These are phyloP conservation scores for Didymella keratinophila DNA, from an alignment of 2,329 filamentous ascomycete species.

Conservation along the genomic window DNA sequence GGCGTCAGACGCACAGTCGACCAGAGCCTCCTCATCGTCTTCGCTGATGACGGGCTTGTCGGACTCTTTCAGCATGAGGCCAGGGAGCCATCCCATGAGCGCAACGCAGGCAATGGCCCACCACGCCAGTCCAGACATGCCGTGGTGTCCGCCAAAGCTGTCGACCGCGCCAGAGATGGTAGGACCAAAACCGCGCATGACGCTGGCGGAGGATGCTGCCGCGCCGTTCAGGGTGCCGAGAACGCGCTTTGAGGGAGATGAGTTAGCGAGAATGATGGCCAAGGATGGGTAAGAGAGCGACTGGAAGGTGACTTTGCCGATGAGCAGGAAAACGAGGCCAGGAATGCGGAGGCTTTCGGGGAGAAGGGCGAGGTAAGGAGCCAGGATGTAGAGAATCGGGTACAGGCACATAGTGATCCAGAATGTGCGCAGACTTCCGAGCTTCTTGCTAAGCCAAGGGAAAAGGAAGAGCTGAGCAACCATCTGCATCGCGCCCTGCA, in stretches of 20 bases:
- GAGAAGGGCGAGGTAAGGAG: conserved; percentile 87
- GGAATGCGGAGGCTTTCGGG: conserved; percentile 74
- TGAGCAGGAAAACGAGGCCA: conserved; percentile 77
- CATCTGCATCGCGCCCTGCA: conserved; percentile 90
- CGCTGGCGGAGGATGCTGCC: conserved; percentile 87
- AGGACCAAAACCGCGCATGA: conserved; percentile 87
- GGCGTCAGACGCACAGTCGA: conserved; percentile 40
- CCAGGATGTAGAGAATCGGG: conserved; percentile 84
- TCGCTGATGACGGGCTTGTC: conserved; percentile 45
- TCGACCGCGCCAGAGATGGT: conserved; percentile 88
- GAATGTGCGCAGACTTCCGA: conserved; percentile 84
- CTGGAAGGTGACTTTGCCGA: conserved; percentile 93
- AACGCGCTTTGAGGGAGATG: conserved; percentile 81
- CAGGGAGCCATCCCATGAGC: conserved; percentile 64
- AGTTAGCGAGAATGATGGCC: conserved; percentile 87
- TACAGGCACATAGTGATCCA: conserved; percentile 82
- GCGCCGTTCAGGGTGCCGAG: conserved; percentile 93
- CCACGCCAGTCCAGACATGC: conserved; percentile 90
- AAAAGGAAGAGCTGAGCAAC: conserved; percentile 85
- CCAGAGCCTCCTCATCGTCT: conserved; percentile 45
- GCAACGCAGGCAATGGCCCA: conserved; percentile 86
- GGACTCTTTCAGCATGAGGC: conserved; percentile 71
- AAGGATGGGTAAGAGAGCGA: conserved; percentile 92
- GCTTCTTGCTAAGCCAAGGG: conserved; percentile 74
- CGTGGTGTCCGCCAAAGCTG: conserved; percentile 76